These are phyloP conservation scores for Hericium rajendrae DNA, from an alignment of 768 basidiomycete species.

Conservation along the genomic window DNA sequence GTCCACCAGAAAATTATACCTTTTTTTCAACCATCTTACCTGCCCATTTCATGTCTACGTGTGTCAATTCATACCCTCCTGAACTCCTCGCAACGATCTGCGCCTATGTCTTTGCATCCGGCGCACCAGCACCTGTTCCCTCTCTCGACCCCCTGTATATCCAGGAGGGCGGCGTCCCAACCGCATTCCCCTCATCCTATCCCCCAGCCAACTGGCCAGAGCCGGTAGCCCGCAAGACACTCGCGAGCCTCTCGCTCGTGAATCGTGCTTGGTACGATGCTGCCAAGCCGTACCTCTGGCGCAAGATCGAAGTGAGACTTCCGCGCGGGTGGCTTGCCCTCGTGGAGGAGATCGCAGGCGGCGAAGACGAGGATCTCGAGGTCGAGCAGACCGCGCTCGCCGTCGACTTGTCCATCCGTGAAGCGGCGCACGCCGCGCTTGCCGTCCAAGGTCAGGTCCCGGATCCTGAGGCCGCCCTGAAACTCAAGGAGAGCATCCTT, in stretches of 20 bases:
- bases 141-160: constrained; percentile 65
- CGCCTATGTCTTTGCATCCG: constrained; percentile 56
- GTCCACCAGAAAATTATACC: neutral
- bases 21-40: neutral
- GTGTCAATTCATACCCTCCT: constrained; percentile 39
- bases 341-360: constrained; percentile 70
- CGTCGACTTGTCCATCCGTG: constrained; percentile 58
- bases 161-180: constrained; percentile 36
- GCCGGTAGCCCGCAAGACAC: constrained; percentile 48
- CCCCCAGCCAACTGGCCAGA: constrained; percentile 68
- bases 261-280: constrained; percentile 72
- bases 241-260: constrained; percentile 66
- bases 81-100: constrained; percentile 70
- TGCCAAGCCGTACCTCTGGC: constrained; percentile 86
- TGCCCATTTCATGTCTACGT: neutral
- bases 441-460: neutral
- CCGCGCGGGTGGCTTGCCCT: constrained; percentile 80
- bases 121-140: constrained; percentile 40
- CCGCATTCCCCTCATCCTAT: constrained; percentile 61
- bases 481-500: constrained; percentile 26
- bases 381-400: constrained; percentile 50
- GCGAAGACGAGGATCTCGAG: constrained; percentile 41
- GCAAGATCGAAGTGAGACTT: constrained; percentile 70
- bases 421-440: constrained; percentile 53
- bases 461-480: constrained; percentile 27